Percentiles rank a stretch among this genome's conserved stretches.
phyloP scores from a whole-genome alignment of 129 eudicot species.

The Deinandra increscens region DNA sequence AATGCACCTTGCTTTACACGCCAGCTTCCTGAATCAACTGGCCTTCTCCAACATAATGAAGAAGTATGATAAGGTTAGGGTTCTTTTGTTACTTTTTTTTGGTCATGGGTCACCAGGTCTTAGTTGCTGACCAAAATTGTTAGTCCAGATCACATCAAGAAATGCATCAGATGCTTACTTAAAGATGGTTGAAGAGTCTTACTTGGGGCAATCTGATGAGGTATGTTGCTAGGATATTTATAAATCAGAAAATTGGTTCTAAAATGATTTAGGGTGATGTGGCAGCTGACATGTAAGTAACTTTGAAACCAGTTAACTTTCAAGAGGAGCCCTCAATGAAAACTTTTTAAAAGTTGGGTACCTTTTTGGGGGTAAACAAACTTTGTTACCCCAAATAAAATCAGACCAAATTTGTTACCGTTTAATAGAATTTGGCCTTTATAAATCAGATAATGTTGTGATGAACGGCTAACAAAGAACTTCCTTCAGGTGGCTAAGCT shows the following conservation, averaged over 20 bases:
- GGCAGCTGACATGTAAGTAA: not conserved
- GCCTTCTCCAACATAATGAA: constrained; percentile 17
- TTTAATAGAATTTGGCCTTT: too few relatives aligned
- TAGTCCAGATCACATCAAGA: constrained; percentile 45
- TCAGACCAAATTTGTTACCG: not conserved
- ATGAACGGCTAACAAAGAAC: not conserved
- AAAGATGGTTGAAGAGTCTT: constrained; percentile 50
- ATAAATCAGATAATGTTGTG: not conserved
- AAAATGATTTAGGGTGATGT: not conserved
- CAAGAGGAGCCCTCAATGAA: too few relatives aligned
- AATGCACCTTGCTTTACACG: constrained; percentile 15
- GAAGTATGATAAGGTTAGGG: constrained; percentile 10
- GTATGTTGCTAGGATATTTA: constrained; percentile 22
- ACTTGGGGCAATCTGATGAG: constrained; percentile 53
- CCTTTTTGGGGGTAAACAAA: not conserved
- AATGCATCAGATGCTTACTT: constrained; percentile 31
- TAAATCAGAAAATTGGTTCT: not conserved
- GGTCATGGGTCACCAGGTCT: not conserved
- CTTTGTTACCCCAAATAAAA: not conserved
- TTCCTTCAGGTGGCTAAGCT: constrained; percentile 40
- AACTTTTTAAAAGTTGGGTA: too few relatives aligned
- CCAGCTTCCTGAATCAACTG: constrained; percentile 20
- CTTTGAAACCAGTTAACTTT: not conserved
- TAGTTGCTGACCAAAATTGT: not conserved
- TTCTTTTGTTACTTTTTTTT: not conserved